phyloP scores from a whole-genome alignment of 139 green algal genomes.

The Gonium pectorale region DNA sequence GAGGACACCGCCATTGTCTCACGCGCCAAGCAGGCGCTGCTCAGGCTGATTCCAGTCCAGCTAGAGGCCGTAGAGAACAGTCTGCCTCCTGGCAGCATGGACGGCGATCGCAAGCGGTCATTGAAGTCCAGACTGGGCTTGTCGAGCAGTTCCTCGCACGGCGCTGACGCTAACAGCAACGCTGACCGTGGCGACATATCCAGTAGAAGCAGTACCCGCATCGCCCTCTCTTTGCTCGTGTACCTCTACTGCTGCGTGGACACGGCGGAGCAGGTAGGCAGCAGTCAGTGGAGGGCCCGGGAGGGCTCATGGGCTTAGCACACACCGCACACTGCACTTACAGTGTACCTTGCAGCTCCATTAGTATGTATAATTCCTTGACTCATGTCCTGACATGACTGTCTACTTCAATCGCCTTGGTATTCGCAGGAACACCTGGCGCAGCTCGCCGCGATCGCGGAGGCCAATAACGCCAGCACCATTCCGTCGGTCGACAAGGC shows the following conservation, averaged over 20 bases:
- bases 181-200: background rate
- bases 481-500: too few species aligned
- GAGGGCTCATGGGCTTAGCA: too few species aligned
- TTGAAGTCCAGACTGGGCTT: background rate
- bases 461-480: too few species aligned
- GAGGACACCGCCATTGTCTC: background rate
- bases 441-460: too few species aligned
- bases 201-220: background rate
- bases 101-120: background rate
- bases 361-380: too few species aligned
- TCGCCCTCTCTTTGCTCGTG: conserved; percentile 7
- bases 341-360: too few species aligned
- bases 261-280: conserved; percentile 1
- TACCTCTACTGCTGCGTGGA: conserved; percentile 34
- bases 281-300: too few species aligned
- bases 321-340: too few species aligned
- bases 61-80: background rate
- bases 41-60: background rate
- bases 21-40: conserved; percentile 8
- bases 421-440: too few species aligned
- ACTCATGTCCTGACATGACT: too few species aligned
- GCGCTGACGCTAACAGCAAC: too few species aligned
- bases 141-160: background rate
- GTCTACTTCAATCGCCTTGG: too few species aligned
- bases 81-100: background rate